Conservation (phyloP, 108 stramenopile genomes). For the Stephanodiscus triporus region DNA sequence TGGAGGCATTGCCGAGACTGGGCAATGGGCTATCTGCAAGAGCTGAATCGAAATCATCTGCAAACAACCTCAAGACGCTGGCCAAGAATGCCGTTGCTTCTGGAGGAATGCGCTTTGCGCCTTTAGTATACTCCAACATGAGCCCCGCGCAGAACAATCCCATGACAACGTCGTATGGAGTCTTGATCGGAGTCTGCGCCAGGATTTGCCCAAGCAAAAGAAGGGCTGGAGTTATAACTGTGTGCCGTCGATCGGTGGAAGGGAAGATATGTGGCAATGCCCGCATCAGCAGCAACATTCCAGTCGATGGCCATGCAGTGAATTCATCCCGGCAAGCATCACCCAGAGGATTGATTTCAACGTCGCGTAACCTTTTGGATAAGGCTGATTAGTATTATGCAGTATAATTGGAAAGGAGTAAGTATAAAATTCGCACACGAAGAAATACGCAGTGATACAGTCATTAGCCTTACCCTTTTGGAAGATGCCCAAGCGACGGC, state of each 20-base stretch:
- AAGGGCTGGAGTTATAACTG: slow-evolving; percentile 85
- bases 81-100: slow-evolving; percentile 87
- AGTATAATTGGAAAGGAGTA: neutral
- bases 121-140: slow-evolving; percentile 83
- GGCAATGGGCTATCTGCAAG: slow-evolving; percentile 43
- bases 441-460: neutral
- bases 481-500: slow-evolving; percentile 78
- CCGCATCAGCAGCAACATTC: slow-evolving; percentile 81
- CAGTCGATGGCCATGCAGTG: slow-evolving; percentile 86
- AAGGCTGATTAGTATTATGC: slow-evolving; percentile 42
- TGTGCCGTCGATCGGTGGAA: slow-evolving; percentile 89
- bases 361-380: slow-evolving; percentile 85
- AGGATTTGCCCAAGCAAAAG: slow-evolving; percentile 85
- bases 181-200: slow-evolving; percentile 80
- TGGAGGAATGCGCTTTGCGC: slow-evolving; percentile 79
- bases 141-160: slow-evolving; percentile 80
- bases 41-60: slow-evolving; percentile 43
- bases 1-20: slow-evolving; percentile 56
- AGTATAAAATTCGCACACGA: neutral
- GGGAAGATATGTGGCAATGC: slow-evolving; percentile 90
- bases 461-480: slow-evolving; percentile 50
- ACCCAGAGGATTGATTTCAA: slow-evolving; percentile 49
- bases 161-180: slow-evolving; percentile 69
- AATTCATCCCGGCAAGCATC: slow-evolving; percentile 60
- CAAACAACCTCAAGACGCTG: slow-evolving; percentile 72